Evolutionary conservation across 768 basidiomycete species (phyloP), one percentile per base, ranked within the genome.

Genomic region (Hypholoma fasciculare): DNA sequence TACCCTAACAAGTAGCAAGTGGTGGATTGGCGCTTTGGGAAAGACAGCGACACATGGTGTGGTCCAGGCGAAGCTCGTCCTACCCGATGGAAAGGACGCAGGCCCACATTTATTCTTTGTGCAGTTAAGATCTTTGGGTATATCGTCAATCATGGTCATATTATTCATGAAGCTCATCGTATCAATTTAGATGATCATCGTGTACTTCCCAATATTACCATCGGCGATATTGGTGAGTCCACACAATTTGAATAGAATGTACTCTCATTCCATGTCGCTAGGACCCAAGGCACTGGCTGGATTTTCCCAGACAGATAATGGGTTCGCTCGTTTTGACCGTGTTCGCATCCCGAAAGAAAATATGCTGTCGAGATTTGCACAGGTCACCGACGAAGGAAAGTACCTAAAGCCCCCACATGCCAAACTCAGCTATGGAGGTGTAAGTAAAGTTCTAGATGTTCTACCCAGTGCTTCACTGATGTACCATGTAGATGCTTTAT

Each of bases 101-200:
- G 90, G 90, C 0, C 89, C 89, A 2, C 89, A 92, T 71, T 72
- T 92, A 43, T 92, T 93, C 72, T 79, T 92, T 56, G 74, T 91
- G 5, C 89, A 88, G 58, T 67, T 92, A 17, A 74, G 91, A 26
- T 85, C 84, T 30, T 59, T 86, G 23, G 82, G 89, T 87, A 65
- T 46, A 73, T 60, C 14, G 19, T n/a, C 4, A 23, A 36, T 14
- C 13, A 57, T 48, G 1, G 5, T 16, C 9, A 14, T 49, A 16
- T 26, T 38, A 30, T 16, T n/a, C 2, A 4, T 23, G 23, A 40
- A 4, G 3, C 27, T 8, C 46, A 40, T 6, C 38, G 46, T 23
- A 23, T 13, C 34, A 11, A 7, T 52, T 1, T 58, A 89, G 88
- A 87, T 52, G 77, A 84, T 37, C 87, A 90, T 65, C 78, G 70